A percentile compares a stretch with the other conserved stretches of the same genome.
These are phyloP conservation scores for Exobasidium rhododendri DNA, from an alignment of 1,284 basidiomycete species.

Conservation along the genomic window DNA sequence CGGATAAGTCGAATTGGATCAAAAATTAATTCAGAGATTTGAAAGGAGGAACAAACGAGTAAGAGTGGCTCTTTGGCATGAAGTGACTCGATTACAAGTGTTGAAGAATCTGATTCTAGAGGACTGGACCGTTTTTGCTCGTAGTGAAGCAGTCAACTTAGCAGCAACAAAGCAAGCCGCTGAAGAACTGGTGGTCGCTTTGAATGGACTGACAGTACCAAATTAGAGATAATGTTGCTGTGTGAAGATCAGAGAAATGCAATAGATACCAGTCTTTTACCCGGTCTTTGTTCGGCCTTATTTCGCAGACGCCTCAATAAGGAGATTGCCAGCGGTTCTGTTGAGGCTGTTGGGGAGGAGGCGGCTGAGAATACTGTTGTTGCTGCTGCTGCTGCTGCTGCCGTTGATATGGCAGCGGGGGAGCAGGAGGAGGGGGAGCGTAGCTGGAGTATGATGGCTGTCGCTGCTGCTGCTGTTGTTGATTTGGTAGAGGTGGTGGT, in stretches of 20 bases:
- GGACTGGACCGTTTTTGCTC: conserved; percentile 9
- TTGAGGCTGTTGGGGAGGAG: neutral
- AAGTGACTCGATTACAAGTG: conserved; percentile 6
- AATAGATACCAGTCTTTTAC: no score
- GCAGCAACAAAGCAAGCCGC: conserved; percentile 6
- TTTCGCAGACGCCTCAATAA: no score
- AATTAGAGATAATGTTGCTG: neutral
- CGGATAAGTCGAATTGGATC: conserved; percentile 7
- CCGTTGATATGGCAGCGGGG: neutral
- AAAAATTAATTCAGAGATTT: conserved; percentile 1
- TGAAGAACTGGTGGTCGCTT: conserved; percentile 1
- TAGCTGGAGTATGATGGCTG: neutral
- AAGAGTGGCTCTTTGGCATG: conserved; percentile 10
- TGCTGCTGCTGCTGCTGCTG: conserved; percentile 4
- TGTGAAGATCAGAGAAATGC: no score
- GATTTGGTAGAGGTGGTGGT: conserved; percentile 7
- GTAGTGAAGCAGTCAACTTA: conserved; percentile 1
- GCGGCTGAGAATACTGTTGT: conserved; percentile 4
- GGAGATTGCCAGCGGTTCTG: neutral
- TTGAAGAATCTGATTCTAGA: neutral
- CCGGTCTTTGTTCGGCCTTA: no score
- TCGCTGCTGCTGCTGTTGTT: neutral
- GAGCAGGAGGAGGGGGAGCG: neutral
- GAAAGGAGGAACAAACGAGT: conserved; percentile 5
- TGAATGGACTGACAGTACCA: neutral